Base-by-base conservation (phyloP, 2,329 filamentous ascomycete genomes). In the Verticillium alfalfae region DNA sequence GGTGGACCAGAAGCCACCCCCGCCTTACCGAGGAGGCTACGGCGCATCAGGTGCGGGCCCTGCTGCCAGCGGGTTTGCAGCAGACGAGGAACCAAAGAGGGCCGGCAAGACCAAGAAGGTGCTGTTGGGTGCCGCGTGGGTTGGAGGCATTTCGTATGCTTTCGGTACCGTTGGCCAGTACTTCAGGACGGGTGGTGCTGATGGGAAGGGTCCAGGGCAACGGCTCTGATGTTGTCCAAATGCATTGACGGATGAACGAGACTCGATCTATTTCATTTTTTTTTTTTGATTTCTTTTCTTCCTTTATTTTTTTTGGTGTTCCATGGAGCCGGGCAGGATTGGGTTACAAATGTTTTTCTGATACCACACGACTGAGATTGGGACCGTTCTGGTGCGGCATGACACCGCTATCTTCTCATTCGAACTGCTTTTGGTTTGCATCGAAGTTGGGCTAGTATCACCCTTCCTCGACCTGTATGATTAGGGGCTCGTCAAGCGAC, bases 131-230 rank as follows among this genome's bases (percentile, higher is more conserved):
- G 84, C 84, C 2, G 77, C 76, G 0, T 85, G 81, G 72, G 75
- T 85, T 1, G 84, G 79, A 1, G 85, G 81, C 1, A 73, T 82
- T 2, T 81, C 81, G 1, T 90, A 89, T 67, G 81, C 80, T 1
- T 73, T 85, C 22, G 85, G 86, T 9, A 79, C 86, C 15, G 75
- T 86, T n/a, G 76, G 77, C 1, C 86, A 89, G 66, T 84, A 82
- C 60, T 80, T 87, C 62, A 78, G 74, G 54, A 84, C 78, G 0
- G 79, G 81, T 0, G 81, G 80, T 3, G 36, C 65, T 9, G 77
- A 80, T 62, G 79, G 79, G 2, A 70, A 67, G 60, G 80, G 74
- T 1, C 72, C 74, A 18, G 10, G 26, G 2, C 34, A 31, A 10
- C n/a, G 58, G 16, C 31, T 59, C 13, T 59, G 45, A 54, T 4